Base-by-base conservation (phyloP, 2,329 filamentous ascomycete species). In the Colletotrichum graminicola region DNA sequence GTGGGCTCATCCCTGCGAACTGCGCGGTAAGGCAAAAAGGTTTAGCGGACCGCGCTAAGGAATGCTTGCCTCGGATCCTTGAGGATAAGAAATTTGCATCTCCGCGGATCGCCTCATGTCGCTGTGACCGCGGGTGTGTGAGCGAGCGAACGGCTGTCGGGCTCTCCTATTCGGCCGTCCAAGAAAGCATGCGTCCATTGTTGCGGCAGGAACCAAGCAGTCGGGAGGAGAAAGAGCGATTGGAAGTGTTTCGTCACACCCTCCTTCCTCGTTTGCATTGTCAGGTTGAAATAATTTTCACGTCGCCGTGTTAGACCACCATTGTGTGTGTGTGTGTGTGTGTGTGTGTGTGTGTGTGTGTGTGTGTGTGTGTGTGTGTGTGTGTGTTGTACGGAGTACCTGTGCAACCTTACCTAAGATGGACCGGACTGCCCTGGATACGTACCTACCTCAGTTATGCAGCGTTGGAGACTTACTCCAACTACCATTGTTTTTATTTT, bases 61-160 rank as follows among this genome's bases (percentile, higher is more conserved):
- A 54, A 71, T 71, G 65, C 65, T 54, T 69, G 65, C 69, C 54
- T 68, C 59, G 60, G 69, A 71, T 71, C 65, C 69, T 71, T 23
- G 69, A 69, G 52, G 36, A 59, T 18, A 34, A 21, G 64, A 47
- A 68, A 60, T 43, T 71, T 68, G 59, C 59, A 68, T 71, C 59
- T 71, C 69, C 69, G 69, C 69, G 69, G 69, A 49, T 29, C 26
- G 16, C 45, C 52, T 59, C 43, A n/a, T 23, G 34, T 36, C 41
- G 41, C 18, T 39, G 43, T 63, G 65, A 47, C 68, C 63, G 63
- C 29, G 29, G 29, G 29, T 29, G 29, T 29, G 29, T 29, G 29
- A 29, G 29, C 29, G 29, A 29, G 29, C 29, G 2, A 29, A 29
- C 63, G 51, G 51, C 36, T 54, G 59, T 54, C 39, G 39, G 36